phyloP scores from a whole-genome alignment of 345 rosid genomes.

The Anastatica hierochuntica region DNA sequence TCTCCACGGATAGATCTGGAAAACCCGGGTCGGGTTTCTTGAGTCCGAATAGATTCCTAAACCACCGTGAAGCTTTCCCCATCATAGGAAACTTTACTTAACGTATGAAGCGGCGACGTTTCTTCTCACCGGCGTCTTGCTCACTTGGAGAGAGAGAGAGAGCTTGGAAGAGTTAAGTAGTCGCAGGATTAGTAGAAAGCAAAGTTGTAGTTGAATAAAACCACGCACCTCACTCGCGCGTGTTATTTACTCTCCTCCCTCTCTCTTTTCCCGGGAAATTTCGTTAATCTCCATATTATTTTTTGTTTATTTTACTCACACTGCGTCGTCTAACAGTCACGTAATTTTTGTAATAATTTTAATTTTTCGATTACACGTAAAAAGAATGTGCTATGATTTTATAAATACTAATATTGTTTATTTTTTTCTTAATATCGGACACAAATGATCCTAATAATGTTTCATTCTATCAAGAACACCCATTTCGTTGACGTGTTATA shows the following conservation, averaged over 20 bases:
- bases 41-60: conserved; percentile 58
- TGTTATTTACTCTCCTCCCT: background rate
- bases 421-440: no score
- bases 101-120: conserved; percentile 1
- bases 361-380: no score
- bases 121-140: background rate
- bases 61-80: conserved; percentile 87
- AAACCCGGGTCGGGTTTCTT: conserved; percentile 39
- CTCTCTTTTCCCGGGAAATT: conserved; percentile 17
- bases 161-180: conserved; percentile 16
- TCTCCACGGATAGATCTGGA: conserved; percentile 4
- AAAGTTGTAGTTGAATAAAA: background rate
- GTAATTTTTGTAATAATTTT: no score
- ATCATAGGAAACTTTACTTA: conserved; percentile 16
- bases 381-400: no score
- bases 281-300: background rate
- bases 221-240: conserved; percentile 20
- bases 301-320: background rate
- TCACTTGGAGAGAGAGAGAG: background rate
- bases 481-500: no score
- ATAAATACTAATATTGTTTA: no score
- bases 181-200: background rate
- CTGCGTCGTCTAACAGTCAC: background rate
- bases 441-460: no score
- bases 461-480: no score